These are phyloP conservation scores for Cicer bijugum DNA, from an alignment of 306 rosid species.

Conservation along the genomic window DNA sequence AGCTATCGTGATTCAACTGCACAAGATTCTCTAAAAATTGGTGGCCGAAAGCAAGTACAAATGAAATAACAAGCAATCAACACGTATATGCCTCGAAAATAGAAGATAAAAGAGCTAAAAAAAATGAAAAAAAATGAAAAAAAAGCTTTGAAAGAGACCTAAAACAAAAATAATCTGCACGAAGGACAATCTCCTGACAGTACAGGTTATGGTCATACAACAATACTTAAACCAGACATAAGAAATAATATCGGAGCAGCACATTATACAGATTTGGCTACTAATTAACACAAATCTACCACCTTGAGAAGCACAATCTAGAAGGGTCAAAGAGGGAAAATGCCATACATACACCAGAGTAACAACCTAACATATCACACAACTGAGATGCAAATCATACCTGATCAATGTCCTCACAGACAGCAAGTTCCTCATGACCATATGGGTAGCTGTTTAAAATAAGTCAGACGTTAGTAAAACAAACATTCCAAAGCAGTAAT, in stretches of 20 bases:
- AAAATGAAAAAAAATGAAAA: neutral
- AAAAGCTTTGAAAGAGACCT: neutral
- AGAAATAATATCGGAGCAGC: neutral
- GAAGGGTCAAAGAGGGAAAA: constrained; percentile 19
- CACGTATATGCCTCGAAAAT: neutral
- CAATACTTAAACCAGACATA: neutral
- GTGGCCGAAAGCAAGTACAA: constrained; percentile 19
- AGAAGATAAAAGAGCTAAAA: neutral
- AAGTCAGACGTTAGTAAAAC: constrained; percentile 38
- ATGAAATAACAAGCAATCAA: constrained; percentile 19
- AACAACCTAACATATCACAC: constrained; percentile 9
- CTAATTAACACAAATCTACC: constrained; percentile 24
- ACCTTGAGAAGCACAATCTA: constrained; percentile 8
- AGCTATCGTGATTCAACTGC: constrained; percentile 3
- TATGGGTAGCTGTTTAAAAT: constrained; percentile 74
- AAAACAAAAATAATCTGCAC: neutral
- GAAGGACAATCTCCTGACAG: constrained; percentile 1
- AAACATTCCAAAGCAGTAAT: constrained; percentile 31
- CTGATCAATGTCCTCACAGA: constrained; percentile 97
- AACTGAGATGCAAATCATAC: constrained; percentile 54
- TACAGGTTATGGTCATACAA: constrained; percentile 22
- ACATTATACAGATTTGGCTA: constrained; percentile 9
- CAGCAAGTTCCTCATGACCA: constrained; percentile 95
- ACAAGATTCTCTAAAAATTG: constrained; percentile 21
- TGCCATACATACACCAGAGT: constrained; percentile 2